Conservation (phyloP, 1,284 basidiomycete genomes). For the Schizophyllum amplum region DNA sequence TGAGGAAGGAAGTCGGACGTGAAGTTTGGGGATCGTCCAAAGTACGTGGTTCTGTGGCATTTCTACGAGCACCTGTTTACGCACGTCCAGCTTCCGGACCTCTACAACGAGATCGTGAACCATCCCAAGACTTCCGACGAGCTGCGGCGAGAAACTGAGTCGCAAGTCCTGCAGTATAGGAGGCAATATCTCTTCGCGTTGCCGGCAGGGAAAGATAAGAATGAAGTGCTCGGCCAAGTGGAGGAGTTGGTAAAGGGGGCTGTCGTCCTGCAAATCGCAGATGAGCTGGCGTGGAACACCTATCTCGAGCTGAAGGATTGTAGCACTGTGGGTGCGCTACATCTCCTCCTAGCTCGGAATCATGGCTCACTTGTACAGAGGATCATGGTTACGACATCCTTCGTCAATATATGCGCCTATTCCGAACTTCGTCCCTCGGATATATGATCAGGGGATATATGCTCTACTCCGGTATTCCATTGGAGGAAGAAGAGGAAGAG, state of each 20-base stretch:
- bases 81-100: constrained; percentile 48
- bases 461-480: constrained; percentile 44
- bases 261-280: constrained; percentile 65
- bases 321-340: constrained; percentile 52
- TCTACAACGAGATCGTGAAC: constrained; percentile 70
- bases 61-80: constrained; percentile 1
- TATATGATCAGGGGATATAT: constrained; percentile 66
- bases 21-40: constrained; percentile 56
- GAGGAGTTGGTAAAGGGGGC: constrained; percentile 65
- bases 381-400: constrained; percentile 60
- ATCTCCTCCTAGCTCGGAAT: constrained; percentile 3
- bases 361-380: constrained; percentile 29
- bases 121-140: constrained; percentile 73
- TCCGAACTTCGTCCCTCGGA: constrained; percentile 54
- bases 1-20: constrained; percentile 58
- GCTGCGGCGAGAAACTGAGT: constrained; percentile 59
- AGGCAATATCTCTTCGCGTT: constrained; percentile 50
- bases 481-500: constrained; percentile 35
- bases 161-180: constrained; percentile 60
- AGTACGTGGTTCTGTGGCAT: constrained; percentile 27
- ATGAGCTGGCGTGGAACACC: constrained; percentile 75
- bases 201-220: constrained; percentile 44
- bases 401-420: constrained; percentile 59
- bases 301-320: constrained; percentile 74
- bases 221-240: constrained; percentile 47